Conservation (phyloP, 2,329 filamentous ascomycete genomes). For the Geosmithia flava region DNA sequence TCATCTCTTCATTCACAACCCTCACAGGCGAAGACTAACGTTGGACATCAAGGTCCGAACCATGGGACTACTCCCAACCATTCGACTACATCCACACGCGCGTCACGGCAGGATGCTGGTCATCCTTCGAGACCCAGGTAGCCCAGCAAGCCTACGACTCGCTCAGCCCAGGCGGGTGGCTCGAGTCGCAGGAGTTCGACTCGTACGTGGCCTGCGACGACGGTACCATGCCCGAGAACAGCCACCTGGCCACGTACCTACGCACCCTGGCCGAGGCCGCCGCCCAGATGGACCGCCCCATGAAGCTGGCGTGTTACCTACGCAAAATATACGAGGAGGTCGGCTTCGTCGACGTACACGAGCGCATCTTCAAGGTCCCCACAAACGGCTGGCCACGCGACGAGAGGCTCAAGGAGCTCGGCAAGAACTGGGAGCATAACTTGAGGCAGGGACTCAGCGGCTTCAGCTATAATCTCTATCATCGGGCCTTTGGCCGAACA, state of each 20-base stretch:
- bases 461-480: slow-evolving; percentile 27
- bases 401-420: slow-evolving; percentile 26
- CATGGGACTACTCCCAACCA: slow-evolving; percentile 39
- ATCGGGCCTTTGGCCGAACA: slow-evolving; percentile 24
- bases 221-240: slow-evolving; percentile 23
- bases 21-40: not conserved
- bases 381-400: slow-evolving; percentile 37
- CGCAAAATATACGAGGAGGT: slow-evolving; percentile 28
- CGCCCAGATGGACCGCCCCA: slow-evolving; percentile 20
- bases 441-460: slow-evolving; percentile 29
- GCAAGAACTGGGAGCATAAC: slow-evolving; percentile 31
- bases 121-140: slow-evolving; percentile 31
- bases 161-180: slow-evolving; percentile 38
- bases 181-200: slow-evolving; percentile 39
- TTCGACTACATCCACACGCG: slow-evolving; percentile 44
- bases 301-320: slow-evolving; percentile 19
- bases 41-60: slow-evolving; percentile 22
- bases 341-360: slow-evolving; percentile 42
- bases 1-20: not conserved
- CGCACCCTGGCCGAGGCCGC: slow-evolving; percentile 25
- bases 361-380: slow-evolving; percentile 40
- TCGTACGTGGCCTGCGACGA: slow-evolving; percentile 29
- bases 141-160: slow-evolving; percentile 38
- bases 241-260: slow-evolving; percentile 25
- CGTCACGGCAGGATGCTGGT: slow-evolving; percentile 35